A percentile compares a stretch with the other conserved stretches of the same genome.
Evolutionary conservation across 2,329 filamentous ascomycete genomes (phyloP).

Genomic region (Clarireedia monteithiana): DNA sequence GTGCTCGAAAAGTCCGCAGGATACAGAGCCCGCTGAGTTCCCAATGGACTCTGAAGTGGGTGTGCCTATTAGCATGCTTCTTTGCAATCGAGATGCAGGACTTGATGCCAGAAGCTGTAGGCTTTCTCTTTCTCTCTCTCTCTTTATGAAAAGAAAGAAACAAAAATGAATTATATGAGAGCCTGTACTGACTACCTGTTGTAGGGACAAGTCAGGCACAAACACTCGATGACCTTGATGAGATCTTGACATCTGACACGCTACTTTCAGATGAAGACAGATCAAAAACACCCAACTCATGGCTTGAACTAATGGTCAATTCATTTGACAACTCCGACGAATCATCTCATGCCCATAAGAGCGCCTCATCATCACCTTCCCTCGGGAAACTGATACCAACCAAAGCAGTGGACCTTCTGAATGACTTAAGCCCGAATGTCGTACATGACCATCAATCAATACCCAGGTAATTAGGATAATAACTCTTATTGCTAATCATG

Average conservation of each 20-base stretch:
- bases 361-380: conserved; percentile 6
- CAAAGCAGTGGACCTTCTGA: conserved; percentile 11
- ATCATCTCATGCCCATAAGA: not conserved
- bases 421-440: conserved; percentile 6
- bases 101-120: not conserved
- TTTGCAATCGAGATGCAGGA: not conserved
- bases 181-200: not conserved
- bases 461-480: not conserved
- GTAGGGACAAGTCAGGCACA: conserved; percentile 5
- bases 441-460: not conserved
- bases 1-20: no score
- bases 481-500: not conserved
- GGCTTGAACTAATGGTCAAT: conserved; percentile 2
- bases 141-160: no score
- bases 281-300: conserved; percentile 4
- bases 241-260: not conserved
- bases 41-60: not conserved
- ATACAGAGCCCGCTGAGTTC: not conserved
- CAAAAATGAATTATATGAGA: no score
- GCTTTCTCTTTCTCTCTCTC: not conserved
- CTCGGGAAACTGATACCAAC: conserved; percentile 7
- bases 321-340: conserved; percentile 1
- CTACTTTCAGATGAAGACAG: not conserved
- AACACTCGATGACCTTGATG: not conserved
- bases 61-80: no score